Percentiles rank a stretch among this genome's conserved stretches.
These are phyloP conservation scores for Elongisporangium senticosum DNA, from an alignment of 352 stramenopile genomes.

Conservation along the genomic window DNA sequence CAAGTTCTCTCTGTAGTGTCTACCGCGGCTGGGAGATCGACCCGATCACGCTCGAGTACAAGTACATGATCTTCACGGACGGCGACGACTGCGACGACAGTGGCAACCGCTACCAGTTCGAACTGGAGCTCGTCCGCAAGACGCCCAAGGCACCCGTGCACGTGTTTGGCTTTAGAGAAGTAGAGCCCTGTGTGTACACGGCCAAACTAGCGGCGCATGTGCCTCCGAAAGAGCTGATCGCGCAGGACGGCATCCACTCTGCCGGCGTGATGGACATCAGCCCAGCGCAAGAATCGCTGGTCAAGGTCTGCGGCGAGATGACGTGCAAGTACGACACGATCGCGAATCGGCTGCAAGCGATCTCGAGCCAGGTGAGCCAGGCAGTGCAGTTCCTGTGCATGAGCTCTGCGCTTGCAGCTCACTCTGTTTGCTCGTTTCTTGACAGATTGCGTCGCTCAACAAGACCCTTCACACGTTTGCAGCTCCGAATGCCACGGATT, in stretches of 20 bases:
- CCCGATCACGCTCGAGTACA: constrained; percentile 71
- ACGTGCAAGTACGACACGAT: constrained; percentile 62
- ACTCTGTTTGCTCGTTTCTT: not conserved
- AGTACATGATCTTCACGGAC: constrained; percentile 74
- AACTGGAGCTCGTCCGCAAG: constrained; percentile 46
- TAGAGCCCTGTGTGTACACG: constrained; percentile 50
- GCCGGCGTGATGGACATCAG: constrained; percentile 64
- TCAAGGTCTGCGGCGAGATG: constrained; percentile 63
- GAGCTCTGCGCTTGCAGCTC: not conserved
- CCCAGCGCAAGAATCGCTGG: constrained; percentile 40
- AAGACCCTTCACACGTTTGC: not conserved
- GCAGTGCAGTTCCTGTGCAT: not conserved
- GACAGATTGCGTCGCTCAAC: not conserved
- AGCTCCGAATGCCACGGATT: constrained; percentile 14
- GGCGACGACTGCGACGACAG: constrained; percentile 54
- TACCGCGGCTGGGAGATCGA: constrained; percentile 77
- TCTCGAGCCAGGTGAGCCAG: constrained; percentile 43
- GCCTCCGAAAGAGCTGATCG: constrained; percentile 26
- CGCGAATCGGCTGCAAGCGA: constrained; percentile 30
- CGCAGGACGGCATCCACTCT: constrained; percentile 53
- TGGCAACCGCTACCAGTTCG: constrained; percentile 32
- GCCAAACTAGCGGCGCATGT: constrained; percentile 47
- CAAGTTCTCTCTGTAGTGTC: constrained; percentile 28
- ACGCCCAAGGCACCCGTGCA: constrained; percentile 29
- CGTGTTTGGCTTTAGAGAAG: constrained; percentile 49